Conservation (phyloP, 305 asterid genomes). For the Rubia tinctorum region DNA sequence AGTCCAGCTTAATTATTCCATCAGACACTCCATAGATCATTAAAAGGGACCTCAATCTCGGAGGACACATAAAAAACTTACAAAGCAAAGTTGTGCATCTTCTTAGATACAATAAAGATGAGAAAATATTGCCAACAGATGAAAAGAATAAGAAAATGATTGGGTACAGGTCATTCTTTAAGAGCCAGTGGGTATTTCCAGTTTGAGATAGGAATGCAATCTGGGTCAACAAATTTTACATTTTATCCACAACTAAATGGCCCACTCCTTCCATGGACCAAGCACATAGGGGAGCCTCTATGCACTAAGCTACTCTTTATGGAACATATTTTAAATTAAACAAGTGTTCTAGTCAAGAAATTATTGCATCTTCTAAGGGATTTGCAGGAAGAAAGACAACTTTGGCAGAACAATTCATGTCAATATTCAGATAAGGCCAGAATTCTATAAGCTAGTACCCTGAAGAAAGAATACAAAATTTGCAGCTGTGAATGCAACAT, state of each 20-base stretch:
- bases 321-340: not conserved
- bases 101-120: not conserved
- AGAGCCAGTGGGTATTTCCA: not conserved
- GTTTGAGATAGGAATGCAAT: not conserved
- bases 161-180: not conserved
- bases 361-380: too few species aligned
- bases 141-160: not conserved
- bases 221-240: not conserved
- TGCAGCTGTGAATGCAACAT: too few species aligned
- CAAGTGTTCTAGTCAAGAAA: not conserved
- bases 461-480: too few species aligned
- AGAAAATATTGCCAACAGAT: not conserved
- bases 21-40: not conserved
- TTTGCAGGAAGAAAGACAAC: too few species aligned
- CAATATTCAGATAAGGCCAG: too few species aligned
- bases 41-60: not conserved
- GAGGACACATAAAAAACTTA: not conserved
- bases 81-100: not conserved
- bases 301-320: not conserved
- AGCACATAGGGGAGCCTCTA: not conserved
- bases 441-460: too few species aligned
- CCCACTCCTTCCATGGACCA: too few species aligned
- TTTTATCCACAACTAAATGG: not conserved
- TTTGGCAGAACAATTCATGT: too few species aligned
- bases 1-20: not conserved